These are phyloP conservation scores for Cinnamomum micranthum DNA, from an alignment of 164 flowering plant genomes.

Conservation along the genomic window DNA sequence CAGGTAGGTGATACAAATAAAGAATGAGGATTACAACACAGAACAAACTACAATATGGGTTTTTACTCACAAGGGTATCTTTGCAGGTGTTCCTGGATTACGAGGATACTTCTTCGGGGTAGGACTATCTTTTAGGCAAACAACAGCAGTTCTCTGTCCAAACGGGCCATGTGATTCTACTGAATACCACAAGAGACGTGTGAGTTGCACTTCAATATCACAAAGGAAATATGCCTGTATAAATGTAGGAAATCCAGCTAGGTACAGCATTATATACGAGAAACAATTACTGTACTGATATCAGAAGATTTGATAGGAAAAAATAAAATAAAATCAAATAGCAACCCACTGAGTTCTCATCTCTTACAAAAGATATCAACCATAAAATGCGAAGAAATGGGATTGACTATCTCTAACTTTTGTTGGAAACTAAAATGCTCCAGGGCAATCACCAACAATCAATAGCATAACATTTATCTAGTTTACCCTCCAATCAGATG, in stretches of 20 bases:
- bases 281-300: too few species aligned
- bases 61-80: conserved; percentile 50
- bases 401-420: background rate
- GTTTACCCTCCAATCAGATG: background rate
- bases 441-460: background rate
- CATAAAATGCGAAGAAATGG: background rate
- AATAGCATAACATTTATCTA: too few species aligned
- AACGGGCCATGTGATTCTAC: conserved; percentile 81
- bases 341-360: too few species aligned
- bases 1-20: too few species aligned
- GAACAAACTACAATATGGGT: background rate
- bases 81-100: conserved; percentile 77
- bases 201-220: background rate
- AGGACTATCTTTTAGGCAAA: conserved; percentile 54
- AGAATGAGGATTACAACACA: too few species aligned
- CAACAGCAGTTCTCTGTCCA: conserved; percentile 81
- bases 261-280: too few species aligned
- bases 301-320: background rate
- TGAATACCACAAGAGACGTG: conserved; percentile 21
- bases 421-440: background rate
- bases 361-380: too few species aligned
- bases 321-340: too few species aligned
- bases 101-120: conserved; percentile 86
- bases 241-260: too few species aligned
- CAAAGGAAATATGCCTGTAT: background rate